Evolutionary conservation across 192 early-diverging fungal species (phyloP).

Genomic region (Linnemannia schmuckeri): DNA sequence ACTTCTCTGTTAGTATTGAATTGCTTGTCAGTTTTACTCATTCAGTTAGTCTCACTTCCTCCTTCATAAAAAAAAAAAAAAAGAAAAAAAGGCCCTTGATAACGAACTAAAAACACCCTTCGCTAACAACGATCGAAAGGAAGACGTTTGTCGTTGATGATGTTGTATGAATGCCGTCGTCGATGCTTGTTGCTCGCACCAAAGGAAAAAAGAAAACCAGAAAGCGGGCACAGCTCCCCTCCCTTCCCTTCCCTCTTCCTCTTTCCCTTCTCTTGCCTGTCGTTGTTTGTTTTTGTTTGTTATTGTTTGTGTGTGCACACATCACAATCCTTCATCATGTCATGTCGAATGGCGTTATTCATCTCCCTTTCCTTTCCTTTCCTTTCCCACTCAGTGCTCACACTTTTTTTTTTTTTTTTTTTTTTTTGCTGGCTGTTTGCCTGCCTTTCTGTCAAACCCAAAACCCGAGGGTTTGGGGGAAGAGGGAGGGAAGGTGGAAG

Average conservation of each 20-base stretch:
- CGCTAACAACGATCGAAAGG: no score
- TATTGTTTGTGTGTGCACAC: background rate
- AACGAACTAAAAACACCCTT: background rate
- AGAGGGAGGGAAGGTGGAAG: background rate
- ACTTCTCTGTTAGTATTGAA: no score
- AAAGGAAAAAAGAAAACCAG: constrained; percentile 4
- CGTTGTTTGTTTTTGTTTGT: background rate
- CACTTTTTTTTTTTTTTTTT: background rate
- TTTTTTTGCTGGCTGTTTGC: no score
- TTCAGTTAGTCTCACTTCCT: background rate
- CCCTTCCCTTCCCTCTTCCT: no score
- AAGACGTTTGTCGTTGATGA: background rate
- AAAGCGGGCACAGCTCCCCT: background rate
- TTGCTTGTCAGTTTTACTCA: background rate
- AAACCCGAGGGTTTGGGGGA: constrained; percentile 3
- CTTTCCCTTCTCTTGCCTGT: no score
- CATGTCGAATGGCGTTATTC: constrained; percentile 2
- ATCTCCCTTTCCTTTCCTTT: background rate
- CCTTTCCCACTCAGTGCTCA: background rate
- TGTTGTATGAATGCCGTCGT: background rate
- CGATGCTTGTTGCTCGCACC: background rate
- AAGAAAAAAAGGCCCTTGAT: no score
- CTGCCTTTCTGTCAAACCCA: background rate
- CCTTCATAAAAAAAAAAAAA: background rate
- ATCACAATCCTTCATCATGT: background rate